Evolutionary conservation across 257 asterid species (phyloP).

Genomic region (Eustoma russellianum): DNA sequence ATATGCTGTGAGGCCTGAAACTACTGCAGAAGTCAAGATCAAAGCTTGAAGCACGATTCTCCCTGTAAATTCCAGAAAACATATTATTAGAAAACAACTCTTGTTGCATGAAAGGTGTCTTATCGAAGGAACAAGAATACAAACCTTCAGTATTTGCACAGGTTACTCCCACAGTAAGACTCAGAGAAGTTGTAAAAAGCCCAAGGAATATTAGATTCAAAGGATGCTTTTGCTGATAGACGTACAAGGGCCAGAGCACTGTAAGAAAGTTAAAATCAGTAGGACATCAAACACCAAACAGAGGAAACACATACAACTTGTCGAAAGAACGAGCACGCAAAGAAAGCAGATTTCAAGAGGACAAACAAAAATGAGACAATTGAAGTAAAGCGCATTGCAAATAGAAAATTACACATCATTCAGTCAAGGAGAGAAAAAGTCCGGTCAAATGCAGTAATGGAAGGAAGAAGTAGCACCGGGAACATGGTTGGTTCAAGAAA

Average conservation of each 20-base stretch:
- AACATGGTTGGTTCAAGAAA: too few species aligned
- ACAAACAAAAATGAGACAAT: background rate
- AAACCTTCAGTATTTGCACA: conserved; percentile 95
- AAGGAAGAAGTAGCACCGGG: too few species aligned
- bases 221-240: conserved; percentile 90
- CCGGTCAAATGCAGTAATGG: too few species aligned
- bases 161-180: conserved; percentile 84
- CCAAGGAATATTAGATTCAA: conserved; percentile 86
- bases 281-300: background rate
- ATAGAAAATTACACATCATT: too few species aligned
- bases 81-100: background rate
- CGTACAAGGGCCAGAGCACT: conserved; percentile 89
- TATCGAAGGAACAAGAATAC: conserved; percentile 15
- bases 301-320: background rate
- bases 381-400: background rate
- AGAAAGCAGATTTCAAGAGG: background rate
- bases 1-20: conserved; percentile 72
- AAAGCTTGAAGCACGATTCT: conserved; percentile 87
- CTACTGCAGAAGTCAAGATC: conserved; percentile 90
- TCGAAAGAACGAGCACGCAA: background rate
- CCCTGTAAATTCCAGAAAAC: conserved; percentile 35
- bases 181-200: conserved; percentile 74
- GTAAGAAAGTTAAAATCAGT: conserved; percentile 14
- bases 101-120: background rate
- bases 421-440: too few species aligned